Evolutionary conservation across 371 early-diverging fungal species (phyloP), one percentile per base, ranked within the genome.

Genomic region (Rhizopus arrhizus): DNA sequence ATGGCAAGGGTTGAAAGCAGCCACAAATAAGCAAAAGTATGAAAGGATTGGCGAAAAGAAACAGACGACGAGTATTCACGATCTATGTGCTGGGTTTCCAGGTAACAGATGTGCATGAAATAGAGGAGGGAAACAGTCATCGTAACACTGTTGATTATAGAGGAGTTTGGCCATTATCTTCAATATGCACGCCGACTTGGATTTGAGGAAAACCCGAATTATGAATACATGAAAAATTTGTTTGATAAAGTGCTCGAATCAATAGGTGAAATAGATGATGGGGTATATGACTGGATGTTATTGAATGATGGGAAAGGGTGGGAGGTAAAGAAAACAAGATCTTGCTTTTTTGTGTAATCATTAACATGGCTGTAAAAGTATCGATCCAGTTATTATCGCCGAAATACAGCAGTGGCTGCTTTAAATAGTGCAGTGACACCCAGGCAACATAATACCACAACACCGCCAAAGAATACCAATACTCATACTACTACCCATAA

Each of bases 1-100:
- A 6, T 99, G 99, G 99, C 98, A 98, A 75, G 95, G 95, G 2
- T 77, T 99, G 31, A 95, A 95, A 78, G 99, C 96, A 8, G 95
- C 93, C 33, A 95, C 93, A 59, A 98, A 98, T 83, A 89, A 92
- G 74, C 97, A 97, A 78, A 98, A 98, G 75, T 98, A 96, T 74
- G 94, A 97, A 64, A 93, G 91, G 69, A 99, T 99, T 68, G 93
- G 94, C 8, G 94, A 98, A 64, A 94, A 91, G 82, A 99, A 99
- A 76, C 92, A 95, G 72, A 85, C 86, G 28, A 91, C 91, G 0
- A 72, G 78, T 5, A 84, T 94, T 65, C 87, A 89, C 68, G 97
- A 95, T 60, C 83, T 96, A 31, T 94, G 95, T 68, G 91, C 89
- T 35, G 90, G 90, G 13, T 93, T 87, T 70, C 97, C 97, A 61